Evolutionary conservation across 2,329 filamentous ascomycete species (phyloP).

Genomic region (Truncatella angustata): DNA sequence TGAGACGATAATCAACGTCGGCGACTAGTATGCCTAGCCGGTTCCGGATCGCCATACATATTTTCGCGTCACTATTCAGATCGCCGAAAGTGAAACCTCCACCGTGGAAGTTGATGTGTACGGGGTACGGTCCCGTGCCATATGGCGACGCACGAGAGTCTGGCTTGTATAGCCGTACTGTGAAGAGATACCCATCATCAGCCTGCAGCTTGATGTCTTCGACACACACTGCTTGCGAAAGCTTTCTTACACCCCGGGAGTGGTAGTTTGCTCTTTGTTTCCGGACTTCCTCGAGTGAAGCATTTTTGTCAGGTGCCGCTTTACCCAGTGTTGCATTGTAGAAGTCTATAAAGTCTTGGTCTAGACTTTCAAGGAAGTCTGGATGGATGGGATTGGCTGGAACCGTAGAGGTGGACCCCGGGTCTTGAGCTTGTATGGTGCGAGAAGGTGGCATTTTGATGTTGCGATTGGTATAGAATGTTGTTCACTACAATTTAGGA

Average conservation of each 20-base stretch:
- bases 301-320: not conserved
- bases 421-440: not conserved
- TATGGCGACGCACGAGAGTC: constrained; percentile 5
- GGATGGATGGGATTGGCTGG: constrained; percentile 7
- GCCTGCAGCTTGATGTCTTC: constrained; percentile 5
- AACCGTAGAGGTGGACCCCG: not conserved
- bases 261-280: not conserved
- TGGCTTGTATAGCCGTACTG: constrained; percentile 1
- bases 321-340: constrained; percentile 3
- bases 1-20: constrained; percentile 4
- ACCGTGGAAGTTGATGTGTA: constrained; percentile 10
- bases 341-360: constrained; percentile 6
- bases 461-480: constrained; percentile 1
- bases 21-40: constrained; percentile 6
- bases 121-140: constrained; percentile 4
- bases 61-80: constrained; percentile 3
- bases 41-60: constrained; percentile 6
- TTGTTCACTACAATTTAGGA: constrained; percentile 1
- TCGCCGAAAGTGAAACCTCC: constrained; percentile 7
- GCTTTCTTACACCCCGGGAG: not conserved
- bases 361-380: constrained; percentile 2
- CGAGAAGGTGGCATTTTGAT: constrained; percentile 5
- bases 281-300: not conserved
- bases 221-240: not conserved
- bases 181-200: constrained; percentile 2